These are phyloP conservation scores for Nicotiana tabacum DNA, from an alignment of 257 asterid genomes.

Conservation along the genomic window DNA sequence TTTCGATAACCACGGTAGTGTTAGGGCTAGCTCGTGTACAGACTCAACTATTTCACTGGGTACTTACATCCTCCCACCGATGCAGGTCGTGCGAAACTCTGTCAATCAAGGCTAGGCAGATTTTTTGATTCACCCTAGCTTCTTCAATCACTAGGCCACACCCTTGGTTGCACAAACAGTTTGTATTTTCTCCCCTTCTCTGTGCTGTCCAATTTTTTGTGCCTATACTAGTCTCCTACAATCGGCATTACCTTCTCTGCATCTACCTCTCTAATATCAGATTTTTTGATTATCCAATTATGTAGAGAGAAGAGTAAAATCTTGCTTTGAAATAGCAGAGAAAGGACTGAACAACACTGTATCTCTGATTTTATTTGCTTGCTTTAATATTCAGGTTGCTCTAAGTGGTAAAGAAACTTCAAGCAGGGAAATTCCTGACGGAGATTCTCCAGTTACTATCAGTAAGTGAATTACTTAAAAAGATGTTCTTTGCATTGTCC, in stretches of 20 bases:
- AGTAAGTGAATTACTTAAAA: constrained; percentile 46
- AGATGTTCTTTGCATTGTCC: constrained; percentile 9
- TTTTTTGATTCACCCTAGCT: background rate
- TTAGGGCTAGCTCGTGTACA: background rate
- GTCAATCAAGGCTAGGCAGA: background rate
- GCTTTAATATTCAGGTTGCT: constrained; percentile 36
- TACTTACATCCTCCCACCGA: background rate
- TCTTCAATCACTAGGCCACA: background rate
- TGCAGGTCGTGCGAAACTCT: background rate
- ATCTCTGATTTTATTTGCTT: background rate
- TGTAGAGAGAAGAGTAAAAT: background rate
- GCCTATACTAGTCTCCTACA: background rate
- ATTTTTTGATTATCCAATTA: background rate
- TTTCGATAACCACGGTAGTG: background rate
- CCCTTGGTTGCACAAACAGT: background rate
- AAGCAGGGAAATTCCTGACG: constrained; percentile 35
- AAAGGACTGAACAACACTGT: background rate
- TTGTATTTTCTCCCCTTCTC: background rate
- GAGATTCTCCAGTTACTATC: constrained; percentile 29
- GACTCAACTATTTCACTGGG: background rate
- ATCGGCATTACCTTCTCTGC: background rate
- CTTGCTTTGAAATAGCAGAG: background rate
- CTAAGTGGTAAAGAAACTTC: constrained; percentile 34
- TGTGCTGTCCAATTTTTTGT: background rate
- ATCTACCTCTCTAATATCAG: background rate